Evolutionary conservation across 352 stramenopile species (phyloP).

Genomic region (Pythium aristosporum): DNA sequence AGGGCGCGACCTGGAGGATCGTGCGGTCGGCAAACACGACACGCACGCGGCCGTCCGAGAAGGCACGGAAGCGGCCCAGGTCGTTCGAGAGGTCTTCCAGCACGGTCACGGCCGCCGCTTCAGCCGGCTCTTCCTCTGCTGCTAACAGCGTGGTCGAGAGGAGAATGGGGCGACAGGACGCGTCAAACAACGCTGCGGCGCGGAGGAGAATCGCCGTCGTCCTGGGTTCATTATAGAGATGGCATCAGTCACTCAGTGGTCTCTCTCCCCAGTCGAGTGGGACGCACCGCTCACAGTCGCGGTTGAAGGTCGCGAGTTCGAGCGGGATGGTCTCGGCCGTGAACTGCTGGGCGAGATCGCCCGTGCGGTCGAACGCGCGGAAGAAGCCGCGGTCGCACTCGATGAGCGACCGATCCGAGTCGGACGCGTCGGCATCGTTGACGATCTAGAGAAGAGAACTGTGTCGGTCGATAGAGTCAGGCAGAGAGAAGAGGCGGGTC

Average conservation of each 20-base stretch:
- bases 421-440: no score
- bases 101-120: neutral
- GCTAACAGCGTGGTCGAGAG: neutral
- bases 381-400: conserved; percentile 49
- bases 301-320: neutral
- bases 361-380: conserved; percentile 37
- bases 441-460: neutral
- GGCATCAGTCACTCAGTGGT: neutral
- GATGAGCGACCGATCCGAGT: conserved; percentile 12
- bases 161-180: neutral
- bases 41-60: conserved; percentile 57
- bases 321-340: conserved; percentile 61
- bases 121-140: neutral
- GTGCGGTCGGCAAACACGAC: conserved; percentile 71
- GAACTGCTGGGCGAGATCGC: conserved; percentile 47
- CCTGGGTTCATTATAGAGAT: neutral
- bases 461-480: no score
- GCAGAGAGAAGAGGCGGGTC: neutral
- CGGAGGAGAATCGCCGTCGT: conserved; percentile 9
- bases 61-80: conserved; percentile 63
- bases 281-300: conserved; percentile 13
- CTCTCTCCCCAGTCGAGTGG: neutral
- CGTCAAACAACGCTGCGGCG: conserved; percentile 13
- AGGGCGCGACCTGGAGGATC: conserved; percentile 52
- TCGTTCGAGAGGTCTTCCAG: conserved; percentile 38